A percentile compares a stretch with the other conserved stretches of the same genome.
Evolutionary conservation across 2,329 filamentous ascomycete species (phyloP).

Genomic region (Colletotrichum sp.): DNA sequence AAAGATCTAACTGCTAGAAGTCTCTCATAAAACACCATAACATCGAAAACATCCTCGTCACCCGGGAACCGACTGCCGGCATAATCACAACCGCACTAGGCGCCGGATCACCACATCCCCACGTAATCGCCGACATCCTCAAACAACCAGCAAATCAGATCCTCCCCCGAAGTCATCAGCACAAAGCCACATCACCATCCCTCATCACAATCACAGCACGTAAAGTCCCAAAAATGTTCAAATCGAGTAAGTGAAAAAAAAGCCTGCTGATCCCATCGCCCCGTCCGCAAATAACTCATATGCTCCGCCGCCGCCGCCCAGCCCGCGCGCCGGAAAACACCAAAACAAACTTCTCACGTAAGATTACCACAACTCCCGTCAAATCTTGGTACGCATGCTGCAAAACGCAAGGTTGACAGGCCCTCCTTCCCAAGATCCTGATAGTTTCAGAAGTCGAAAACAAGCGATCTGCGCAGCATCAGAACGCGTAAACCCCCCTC

Average conservation of each 20-base stretch:
- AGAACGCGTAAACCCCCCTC: neutral
- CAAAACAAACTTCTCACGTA: slow-evolving; percentile 6
- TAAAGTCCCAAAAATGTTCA: neutral
- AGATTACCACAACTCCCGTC: neutral
- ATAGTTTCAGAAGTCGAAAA: neutral
- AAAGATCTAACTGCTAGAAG: neutral
- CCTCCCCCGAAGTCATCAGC: neutral
- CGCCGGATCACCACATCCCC: neutral
- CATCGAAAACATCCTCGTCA: neutral
- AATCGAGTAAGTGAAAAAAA: neutral
- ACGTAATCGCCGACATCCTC: neutral
- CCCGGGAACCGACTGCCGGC: neutral
- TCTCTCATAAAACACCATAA: neutral
- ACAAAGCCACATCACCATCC: neutral
- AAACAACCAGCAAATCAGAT: neutral
- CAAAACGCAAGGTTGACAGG: neutral
- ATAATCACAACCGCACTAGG: neutral
- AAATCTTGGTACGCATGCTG: neutral
- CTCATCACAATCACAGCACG: neutral
- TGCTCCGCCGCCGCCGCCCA: neutral
- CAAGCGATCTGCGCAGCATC: neutral
- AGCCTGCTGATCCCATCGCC: neutral
- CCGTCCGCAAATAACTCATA: neutral
- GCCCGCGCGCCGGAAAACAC: neutral
- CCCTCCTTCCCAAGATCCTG: neutral